A percentile compares a stretch with the other conserved stretches of the same genome.
phyloP scores from a whole-genome alignment of 164 flowering plant genomes.

The Tetracentron sinense region DNA sequence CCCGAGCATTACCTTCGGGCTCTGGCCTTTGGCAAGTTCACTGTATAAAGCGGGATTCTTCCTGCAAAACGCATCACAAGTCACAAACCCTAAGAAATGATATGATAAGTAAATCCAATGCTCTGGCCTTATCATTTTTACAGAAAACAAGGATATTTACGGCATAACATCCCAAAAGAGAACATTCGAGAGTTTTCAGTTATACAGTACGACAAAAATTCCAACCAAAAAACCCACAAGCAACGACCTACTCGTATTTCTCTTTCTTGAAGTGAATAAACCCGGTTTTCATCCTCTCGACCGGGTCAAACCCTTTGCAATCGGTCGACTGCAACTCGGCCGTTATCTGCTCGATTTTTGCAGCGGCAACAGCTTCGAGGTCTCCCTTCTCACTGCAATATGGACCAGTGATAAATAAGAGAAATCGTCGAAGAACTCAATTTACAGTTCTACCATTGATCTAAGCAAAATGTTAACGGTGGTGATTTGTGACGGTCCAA shows the following conservation, averaged over 20 bases:
- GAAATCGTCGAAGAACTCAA: neutral
- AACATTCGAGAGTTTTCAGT: too few species aligned
- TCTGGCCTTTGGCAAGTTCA: slow-evolving; percentile 85
- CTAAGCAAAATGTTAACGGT: too few species aligned
- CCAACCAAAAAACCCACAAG: neutral
- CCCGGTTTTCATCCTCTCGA: slow-evolving; percentile 61
- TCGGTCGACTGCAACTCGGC: slow-evolving; percentile 42
- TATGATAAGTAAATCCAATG: neutral
- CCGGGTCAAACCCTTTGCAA: slow-evolving; percentile 30
- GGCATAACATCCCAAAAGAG: too few species aligned
- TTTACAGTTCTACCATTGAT: too few species aligned
- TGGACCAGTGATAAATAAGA: neutral
- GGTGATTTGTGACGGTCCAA: too few species aligned
- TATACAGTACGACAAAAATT: too few species aligned
- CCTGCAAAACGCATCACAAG: slow-evolving; percentile 34
- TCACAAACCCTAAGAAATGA: neutral
- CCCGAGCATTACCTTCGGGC: slow-evolving; percentile 62
- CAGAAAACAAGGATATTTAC: too few species aligned
- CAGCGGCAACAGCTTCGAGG: slow-evolving; percentile 53
- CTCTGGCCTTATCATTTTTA: too few species aligned
- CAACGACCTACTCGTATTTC: slow-evolving; percentile 64
- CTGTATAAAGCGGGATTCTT: slow-evolving; percentile 56
- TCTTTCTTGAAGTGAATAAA: slow-evolving; percentile 71
- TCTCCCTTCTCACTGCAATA: slow-evolving; percentile 64
- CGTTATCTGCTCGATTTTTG: slow-evolving; percentile 66